A percentile compares a stretch with the other conserved stretches of the same genome.
These are phyloP conservation scores for Colletotrichum sp. DNA, from an alignment of 2,329 filamentous ascomycete species.

Conservation along the genomic window DNA sequence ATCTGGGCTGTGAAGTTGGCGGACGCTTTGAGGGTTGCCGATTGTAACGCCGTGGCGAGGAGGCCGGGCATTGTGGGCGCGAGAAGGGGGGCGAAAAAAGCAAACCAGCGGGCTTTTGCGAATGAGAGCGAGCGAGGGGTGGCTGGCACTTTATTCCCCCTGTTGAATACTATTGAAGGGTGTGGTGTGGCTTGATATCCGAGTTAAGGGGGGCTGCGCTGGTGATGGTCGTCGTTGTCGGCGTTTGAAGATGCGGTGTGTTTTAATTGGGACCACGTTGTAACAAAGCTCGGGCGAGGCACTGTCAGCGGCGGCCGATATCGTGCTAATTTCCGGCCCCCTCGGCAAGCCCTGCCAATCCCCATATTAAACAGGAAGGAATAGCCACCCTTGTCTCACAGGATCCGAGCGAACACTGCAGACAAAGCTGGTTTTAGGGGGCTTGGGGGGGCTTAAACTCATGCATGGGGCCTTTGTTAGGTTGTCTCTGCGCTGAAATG, in stretches of 20 bases:
- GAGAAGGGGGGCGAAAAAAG: not conserved
- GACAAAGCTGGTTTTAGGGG: not conserved
- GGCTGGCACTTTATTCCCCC: not conserved
- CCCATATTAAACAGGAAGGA: constrained; percentile 3
- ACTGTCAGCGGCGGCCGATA: constrained; percentile 3
- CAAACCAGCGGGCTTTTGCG: accelerated
- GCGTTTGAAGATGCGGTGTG: constrained; percentile 12
- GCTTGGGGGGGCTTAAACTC: not conserved
- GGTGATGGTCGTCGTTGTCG: not conserved
- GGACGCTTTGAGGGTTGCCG: constrained; percentile 17
- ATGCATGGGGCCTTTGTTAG: not conserved
- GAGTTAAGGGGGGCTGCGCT: not conserved
- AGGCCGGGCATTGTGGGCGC: constrained; percentile 7
- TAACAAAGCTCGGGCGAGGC: not conserved
- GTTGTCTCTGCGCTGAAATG: not conserved
- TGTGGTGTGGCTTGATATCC: not conserved
- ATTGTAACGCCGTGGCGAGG: constrained; percentile 18
- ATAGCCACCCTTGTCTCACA: constrained; percentile 3
- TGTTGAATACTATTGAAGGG: not conserved
- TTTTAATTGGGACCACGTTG: constrained; percentile 20
- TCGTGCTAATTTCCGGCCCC: constrained; percentile 3
- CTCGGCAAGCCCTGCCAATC: constrained; percentile 13
- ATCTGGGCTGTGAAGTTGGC: constrained; percentile 20
- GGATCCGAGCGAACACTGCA: not conserved
- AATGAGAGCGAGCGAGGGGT: not conserved